Evolutionary conservation across 192 early-diverging fungal genomes (phyloP), one percentile per base, ranked within the genome.

Genomic region (Kappamyces sp.): DNA sequence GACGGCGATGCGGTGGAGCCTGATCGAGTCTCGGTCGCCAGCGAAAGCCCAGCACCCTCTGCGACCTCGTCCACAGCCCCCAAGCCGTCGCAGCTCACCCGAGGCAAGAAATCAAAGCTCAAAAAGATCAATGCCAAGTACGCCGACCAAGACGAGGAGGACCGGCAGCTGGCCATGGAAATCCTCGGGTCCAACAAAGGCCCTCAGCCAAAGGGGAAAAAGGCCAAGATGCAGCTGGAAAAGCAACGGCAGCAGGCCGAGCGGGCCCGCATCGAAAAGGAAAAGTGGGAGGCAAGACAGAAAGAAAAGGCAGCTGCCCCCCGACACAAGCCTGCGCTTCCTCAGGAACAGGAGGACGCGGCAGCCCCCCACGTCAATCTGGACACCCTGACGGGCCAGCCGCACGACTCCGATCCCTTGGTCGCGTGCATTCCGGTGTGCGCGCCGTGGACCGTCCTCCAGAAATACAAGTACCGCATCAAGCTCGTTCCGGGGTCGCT

Each of bases 101-200:
- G 95, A 42, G 95, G 95, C 29, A 90, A 94, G 62, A 86, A 84
- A 53, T 83, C 85, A 38, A 96, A 96, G 71, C 60, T 83, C 34
- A 89, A 89, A 77, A 96, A 96, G 72, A 79, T 90, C 29, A 94
- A 94, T 68, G 84, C 84, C 35, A 96, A 94, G 69, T 98, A 98
- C 68, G 87, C 77, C 2, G 94, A 97, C 66, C 89, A 91, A 69
- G 92, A 94, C 55, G 94, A 98, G 36, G 91, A 94, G 47, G 95
- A 98, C 53, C 78, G 85, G 31, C 74, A 86, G 59, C 63, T 91
- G 35, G 83, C 88, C 51, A 82, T 93, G 81, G 78, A 88, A 22
- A 59, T 98, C 11, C 67, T 96, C 34, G 89, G 84, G 5, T 80
- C 85, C 35, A 69, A 77, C 40, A 78, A 84, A 47, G 86, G 83